Percentiles rank a stretch among this genome's conserved stretches.
phyloP scores from a whole-genome alignment of 306 rosid genomes.

The Vigna trinervia region DNA sequence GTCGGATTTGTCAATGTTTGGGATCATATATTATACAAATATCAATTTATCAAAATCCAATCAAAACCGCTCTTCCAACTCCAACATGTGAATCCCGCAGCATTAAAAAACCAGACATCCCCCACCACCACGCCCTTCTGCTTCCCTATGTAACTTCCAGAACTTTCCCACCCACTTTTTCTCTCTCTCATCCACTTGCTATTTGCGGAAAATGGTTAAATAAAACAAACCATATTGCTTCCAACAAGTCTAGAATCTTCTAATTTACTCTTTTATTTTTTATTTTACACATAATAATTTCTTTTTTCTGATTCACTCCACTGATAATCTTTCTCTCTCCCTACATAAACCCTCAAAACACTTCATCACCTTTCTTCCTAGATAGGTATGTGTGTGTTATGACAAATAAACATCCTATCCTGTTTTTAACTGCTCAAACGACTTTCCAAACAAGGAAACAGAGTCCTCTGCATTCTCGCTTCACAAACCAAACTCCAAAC shows the following conservation, averaged over 20 bases:
- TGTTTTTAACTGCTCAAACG: constrained; percentile 51
- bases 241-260: constrained; percentile 62
- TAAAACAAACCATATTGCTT: constrained; percentile 22
- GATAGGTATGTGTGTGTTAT: not conserved
- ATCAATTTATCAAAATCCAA: not conserved
- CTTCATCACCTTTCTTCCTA: constrained; percentile 7
- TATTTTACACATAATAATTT: not conserved
- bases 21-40: constrained; percentile 6
- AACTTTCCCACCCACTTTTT: constrained; percentile 49
- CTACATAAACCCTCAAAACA: constrained; percentile 33
- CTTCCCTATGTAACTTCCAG: constrained; percentile 54
- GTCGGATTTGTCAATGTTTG: not conserved
- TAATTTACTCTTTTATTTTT: not conserved
- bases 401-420: constrained; percentile 4
- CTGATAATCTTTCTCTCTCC: not conserved
- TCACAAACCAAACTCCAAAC: not conserved
- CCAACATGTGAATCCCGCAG: constrained; percentile 47
- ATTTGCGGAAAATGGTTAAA: constrained; percentile 27
- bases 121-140: not conserved
- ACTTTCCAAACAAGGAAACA: constrained; percentile 48
- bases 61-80: constrained; percentile 31
- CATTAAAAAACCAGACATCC: constrained; percentile 27
- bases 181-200: constrained; percentile 42
- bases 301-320: not conserved
- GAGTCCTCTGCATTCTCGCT: constrained; percentile 17